Conservation (phyloP, 1,284 basidiomycete genomes). For the Sanghuangporus weigelae region DNA sequence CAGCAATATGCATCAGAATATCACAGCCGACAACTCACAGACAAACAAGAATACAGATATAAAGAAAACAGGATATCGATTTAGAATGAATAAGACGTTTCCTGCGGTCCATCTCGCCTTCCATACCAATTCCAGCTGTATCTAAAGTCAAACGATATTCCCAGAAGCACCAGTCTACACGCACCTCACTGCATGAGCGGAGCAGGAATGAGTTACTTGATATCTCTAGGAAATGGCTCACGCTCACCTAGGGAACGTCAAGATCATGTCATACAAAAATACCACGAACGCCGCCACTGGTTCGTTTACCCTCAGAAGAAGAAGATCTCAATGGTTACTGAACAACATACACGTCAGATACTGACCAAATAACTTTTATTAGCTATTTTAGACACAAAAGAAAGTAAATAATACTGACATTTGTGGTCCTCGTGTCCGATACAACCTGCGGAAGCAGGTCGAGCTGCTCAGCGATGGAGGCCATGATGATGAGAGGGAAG, state of each 20-base stretch:
- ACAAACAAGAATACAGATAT: constrained; percentile 5
- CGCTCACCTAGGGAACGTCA: constrained; percentile 6
- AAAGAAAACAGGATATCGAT: constrained; percentile 5
- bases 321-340: neutral
- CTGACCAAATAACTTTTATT: neutral
- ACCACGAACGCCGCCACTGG: constrained; percentile 10
- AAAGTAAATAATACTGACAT: neutral
- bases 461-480: neutral
- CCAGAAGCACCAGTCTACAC: neutral
- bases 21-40: neutral
- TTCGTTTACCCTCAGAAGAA: neutral
- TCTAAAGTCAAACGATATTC: neutral
- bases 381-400: neutral
- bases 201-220: neutral
- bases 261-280: constrained; percentile 9
- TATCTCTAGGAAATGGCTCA: neutral
- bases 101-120: constrained; percentile 7
- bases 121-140: constrained; percentile 10
- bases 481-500: neutral
- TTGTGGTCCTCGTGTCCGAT: constrained; percentile 1
- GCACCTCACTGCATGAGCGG: neutral
- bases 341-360: neutral
- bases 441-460: neutral
- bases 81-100: constrained; percentile 11
- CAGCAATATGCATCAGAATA: neutral